Conservation (phyloP, 2,329 filamentous ascomycete species). For the Exophiala sp. region DNA sequence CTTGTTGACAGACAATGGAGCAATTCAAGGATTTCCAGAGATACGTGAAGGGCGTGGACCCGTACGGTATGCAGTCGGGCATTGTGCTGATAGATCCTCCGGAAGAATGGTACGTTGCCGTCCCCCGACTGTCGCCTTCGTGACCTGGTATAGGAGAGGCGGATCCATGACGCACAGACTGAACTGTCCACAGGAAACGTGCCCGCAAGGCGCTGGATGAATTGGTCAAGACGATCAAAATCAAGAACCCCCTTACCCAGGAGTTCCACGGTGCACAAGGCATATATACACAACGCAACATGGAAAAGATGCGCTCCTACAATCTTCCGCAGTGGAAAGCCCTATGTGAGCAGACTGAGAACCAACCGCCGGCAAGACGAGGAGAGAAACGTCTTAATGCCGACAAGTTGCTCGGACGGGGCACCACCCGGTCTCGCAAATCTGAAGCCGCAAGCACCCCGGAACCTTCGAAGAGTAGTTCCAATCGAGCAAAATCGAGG, state of each 20-base stretch:
- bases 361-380: slow-evolving; percentile 86
- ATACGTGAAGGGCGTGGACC: slow-evolving; percentile 84
- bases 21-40: slow-evolving; percentile 70
- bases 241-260: slow-evolving; percentile 96
- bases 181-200: slow-evolving; percentile 21
- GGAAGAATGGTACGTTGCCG: slow-evolving; percentile 69
- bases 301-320: slow-evolving; percentile 91
- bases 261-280: slow-evolving; percentile 95
- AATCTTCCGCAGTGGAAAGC: slow-evolving; percentile 95
- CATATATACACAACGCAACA: slow-evolving; percentile 93
- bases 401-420: slow-evolving; percentile 27
- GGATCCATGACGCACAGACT: neutral
- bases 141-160: neutral
- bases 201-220: slow-evolving; percentile 59
- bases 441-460: slow-evolving; percentile 36
- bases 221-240: slow-evolving; percentile 80
- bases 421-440: slow-evolving; percentile 41
- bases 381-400: slow-evolving; percentile 49
- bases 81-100: slow-evolving; percentile 96
- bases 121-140: neutral
- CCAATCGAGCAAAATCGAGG: slow-evolving; percentile 40
- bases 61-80: slow-evolving; percentile 93
- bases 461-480: slow-evolving; percentile 38
- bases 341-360: slow-evolving; percentile 87
- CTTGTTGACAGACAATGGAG: slow-evolving; percentile 61